phyloP scores from a whole-genome alignment of 179 eudicot species.

The Vitellaria paradoxa region DNA sequence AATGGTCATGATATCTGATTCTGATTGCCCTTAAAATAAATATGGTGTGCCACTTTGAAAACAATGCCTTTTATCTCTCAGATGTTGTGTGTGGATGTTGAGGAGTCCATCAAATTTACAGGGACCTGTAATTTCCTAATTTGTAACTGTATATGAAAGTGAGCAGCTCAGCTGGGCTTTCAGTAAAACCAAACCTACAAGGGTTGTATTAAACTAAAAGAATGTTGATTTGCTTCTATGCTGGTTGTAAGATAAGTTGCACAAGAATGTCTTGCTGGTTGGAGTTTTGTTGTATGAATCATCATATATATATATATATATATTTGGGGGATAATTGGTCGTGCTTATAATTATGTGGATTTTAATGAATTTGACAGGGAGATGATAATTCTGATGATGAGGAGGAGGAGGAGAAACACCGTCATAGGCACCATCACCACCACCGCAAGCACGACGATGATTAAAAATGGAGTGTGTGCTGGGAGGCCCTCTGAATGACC shows the following conservation, averaged over 20 bases:
- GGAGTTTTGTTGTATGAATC: neutral
- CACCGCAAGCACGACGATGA: constrained; percentile 65
- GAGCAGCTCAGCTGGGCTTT: neutral
- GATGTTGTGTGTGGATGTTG: neutral
- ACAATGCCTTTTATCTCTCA: neutral
- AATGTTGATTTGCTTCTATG: neutral
- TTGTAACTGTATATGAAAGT: neutral
- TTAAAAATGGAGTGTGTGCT: constrained; percentile 22
- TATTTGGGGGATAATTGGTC: too few species aligned
- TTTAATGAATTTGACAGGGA: constrained; percentile 33
- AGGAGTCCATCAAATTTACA: neutral
- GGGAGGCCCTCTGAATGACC: constrained; percentile 10
- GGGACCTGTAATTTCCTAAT: neutral
- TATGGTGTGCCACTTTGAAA: neutral
- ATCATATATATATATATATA: too few species aligned
- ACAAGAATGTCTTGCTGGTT: neutral
- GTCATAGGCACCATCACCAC: constrained; percentile 42
- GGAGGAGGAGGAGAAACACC: constrained; percentile 32
- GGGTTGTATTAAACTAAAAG: neutral
- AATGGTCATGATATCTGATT: neutral
- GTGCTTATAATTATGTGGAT: neutral
- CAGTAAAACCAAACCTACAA: neutral
- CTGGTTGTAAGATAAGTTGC: neutral
- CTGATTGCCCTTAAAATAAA: neutral
- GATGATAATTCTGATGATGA: constrained; percentile 47